phyloP scores from a whole-genome alignment of 2,329 filamentous ascomycete species.

The Xylaria sp. region DNA sequence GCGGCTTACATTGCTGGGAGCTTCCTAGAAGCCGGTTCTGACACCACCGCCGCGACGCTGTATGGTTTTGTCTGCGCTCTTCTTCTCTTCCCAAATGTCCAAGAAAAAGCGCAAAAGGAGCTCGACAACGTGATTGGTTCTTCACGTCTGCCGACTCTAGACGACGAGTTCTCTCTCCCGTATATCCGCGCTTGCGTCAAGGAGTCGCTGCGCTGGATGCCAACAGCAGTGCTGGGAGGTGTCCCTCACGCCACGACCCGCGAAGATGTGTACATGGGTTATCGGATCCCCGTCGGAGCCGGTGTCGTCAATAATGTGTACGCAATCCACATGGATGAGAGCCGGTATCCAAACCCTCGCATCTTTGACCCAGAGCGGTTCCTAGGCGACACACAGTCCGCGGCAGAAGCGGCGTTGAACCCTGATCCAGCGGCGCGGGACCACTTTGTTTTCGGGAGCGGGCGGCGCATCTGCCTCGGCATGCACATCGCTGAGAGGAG shows the following conservation, averaged over 20 bases:
- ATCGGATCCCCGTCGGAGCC: conserved; percentile 10
- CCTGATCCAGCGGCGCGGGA: conserved; percentile 45
- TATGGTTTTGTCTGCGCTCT: conserved; percentile 23
- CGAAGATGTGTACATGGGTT: conserved; percentile 7
- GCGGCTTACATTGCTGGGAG: conserved; percentile 16
- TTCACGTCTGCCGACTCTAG: neutral
- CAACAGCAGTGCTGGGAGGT: neutral
- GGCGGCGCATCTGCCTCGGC: conserved; percentile 20
- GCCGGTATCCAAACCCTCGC: conserved; percentile 53
- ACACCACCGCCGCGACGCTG: conserved; percentile 15
- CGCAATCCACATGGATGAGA: conserved; percentile 58
- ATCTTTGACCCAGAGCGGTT: conserved; percentile 55
- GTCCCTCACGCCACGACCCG: conserved; percentile 10
- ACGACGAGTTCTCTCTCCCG: conserved; percentile 4
- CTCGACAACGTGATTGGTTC: conserved; percentile 14
- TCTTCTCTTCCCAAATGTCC: conserved; percentile 15
- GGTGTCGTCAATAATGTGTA: conserved; percentile 11
- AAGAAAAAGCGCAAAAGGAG: neutral
- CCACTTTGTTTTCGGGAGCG: conserved; percentile 28
- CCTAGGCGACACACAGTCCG: conserved; percentile 39
- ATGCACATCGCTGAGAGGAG: conserved; percentile 21
- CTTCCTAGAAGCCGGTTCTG: conserved; percentile 21
- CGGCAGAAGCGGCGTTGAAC: conserved; percentile 49
- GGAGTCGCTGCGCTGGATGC: conserved; percentile 19
- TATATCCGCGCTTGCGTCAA: conserved; percentile 14